Conservation (phyloP, 2,329 filamentous ascomycete species). For the Paracorniculantispora psalliotae region DNA sequence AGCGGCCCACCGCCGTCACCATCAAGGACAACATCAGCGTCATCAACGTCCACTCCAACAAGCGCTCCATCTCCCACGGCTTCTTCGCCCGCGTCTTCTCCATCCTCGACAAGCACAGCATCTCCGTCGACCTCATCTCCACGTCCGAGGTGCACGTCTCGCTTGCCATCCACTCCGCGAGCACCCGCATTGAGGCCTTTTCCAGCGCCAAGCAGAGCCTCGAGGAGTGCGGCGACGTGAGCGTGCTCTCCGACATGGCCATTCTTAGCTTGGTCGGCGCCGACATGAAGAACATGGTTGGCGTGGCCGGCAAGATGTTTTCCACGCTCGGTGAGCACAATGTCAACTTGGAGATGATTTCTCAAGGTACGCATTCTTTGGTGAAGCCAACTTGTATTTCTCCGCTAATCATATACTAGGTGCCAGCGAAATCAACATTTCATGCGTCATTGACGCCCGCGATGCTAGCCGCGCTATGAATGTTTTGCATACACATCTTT, state of each 20-base stretch:
- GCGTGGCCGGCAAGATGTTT: constrained; percentile 92
- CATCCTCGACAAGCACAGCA: constrained; percentile 77
- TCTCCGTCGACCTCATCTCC: constrained; percentile 94
- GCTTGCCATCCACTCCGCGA: constrained; percentile 87
- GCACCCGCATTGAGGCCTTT: constrained; percentile 57
- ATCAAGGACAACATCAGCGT: constrained; percentile 97
- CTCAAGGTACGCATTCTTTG: constrained; percentile 65
- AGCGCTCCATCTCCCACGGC: constrained; percentile 89
- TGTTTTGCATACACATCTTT: constrained; percentile 92
- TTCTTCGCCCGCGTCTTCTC: constrained; percentile 94
- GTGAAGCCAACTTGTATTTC: not conserved
- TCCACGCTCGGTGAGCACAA: constrained; percentile 87
- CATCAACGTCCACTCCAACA: constrained; percentile 97
- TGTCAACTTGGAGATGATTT: constrained; percentile 99
- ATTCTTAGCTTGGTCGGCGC: constrained; percentile 92
- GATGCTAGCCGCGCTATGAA: constrained; percentile 93
- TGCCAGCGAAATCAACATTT: constrained; percentile 98
- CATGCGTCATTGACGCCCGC: constrained; percentile 87
- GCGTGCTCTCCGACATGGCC: constrained; percentile 86
- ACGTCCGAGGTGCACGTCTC: constrained; percentile 96
- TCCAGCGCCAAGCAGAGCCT: constrained; percentile 67
- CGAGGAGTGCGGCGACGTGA: constrained; percentile 78
- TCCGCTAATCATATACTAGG: constrained; percentile 44
- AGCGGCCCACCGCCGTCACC: constrained; percentile 82
- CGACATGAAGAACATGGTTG: constrained; percentile 96